Evolutionary conservation across 2,329 filamentous ascomycete species (phyloP).

Genomic region (Fusarium coffeatum): DNA sequence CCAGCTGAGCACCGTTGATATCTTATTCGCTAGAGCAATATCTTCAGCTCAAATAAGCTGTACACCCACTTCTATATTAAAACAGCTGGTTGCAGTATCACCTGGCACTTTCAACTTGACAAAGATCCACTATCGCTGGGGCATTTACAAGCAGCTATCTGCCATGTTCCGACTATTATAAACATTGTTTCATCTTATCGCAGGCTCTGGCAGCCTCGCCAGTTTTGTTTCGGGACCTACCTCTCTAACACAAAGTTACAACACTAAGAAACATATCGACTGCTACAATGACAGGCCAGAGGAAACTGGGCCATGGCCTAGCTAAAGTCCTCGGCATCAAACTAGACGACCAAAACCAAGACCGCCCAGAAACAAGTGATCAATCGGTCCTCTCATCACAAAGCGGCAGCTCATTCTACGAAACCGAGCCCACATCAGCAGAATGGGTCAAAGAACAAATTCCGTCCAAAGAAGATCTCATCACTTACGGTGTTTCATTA

Average conservation of each 20-base stretch:
- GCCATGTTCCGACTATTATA: neutral
- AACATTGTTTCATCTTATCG: neutral
- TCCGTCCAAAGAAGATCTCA: constrained; percentile 67
- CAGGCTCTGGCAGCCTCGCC: too few relatives aligned
- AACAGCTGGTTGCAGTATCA: constrained; percentile 5
- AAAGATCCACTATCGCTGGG: neutral
- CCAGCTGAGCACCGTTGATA: constrained; percentile 8
- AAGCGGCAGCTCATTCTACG: constrained; percentile 82
- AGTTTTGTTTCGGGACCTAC: neutral
- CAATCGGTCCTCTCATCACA: constrained; percentile 82
- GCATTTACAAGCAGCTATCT: neutral
- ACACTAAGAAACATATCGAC: neutral
- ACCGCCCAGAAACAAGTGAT: constrained; percentile 73
- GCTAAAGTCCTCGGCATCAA: constrained; percentile 88
- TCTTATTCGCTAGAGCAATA: constrained; percentile 31
- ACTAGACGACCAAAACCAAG: constrained; percentile 67
- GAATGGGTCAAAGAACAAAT: constrained; percentile 77
- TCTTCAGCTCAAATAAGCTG: constrained; percentile 3
- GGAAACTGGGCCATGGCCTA: constrained; percentile 74
- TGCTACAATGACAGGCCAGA: constrained; percentile 33
- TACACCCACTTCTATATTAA: constrained; percentile 22
- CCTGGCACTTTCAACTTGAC: constrained; percentile 18
- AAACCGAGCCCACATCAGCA: constrained; percentile 78
- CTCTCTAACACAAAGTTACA: neutral
- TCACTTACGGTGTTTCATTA: constrained; percentile 73